These are phyloP conservation scores for Ogataea nitratoaversa DNA, from an alignment of 805 yeast species.

Conservation along the genomic window DNA sequence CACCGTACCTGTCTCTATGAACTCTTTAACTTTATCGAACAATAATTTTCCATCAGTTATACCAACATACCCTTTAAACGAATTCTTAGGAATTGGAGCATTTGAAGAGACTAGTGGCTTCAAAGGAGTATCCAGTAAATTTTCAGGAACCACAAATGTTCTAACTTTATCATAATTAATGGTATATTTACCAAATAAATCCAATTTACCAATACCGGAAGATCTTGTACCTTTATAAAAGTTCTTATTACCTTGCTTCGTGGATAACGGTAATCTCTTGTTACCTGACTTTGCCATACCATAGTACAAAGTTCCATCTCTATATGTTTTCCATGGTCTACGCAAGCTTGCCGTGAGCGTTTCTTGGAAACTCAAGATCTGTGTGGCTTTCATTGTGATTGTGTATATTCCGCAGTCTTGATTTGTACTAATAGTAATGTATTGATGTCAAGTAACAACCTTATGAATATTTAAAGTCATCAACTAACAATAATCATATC, in stretches of 20 bases:
- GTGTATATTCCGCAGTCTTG: neutral
- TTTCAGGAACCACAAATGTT: conserved; percentile 79
- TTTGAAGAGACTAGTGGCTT: conserved; percentile 77
- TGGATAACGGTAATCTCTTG: conserved; percentile 76
- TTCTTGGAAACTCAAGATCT: conserved; percentile 42
- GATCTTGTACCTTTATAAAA: conserved; percentile 96
- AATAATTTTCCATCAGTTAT: conserved; percentile 71
- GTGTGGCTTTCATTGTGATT: conserved; percentile 47
- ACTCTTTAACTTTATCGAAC: conserved; percentile 68
- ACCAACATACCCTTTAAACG: conserved; percentile 61
- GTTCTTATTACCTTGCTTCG: conserved; percentile 92
- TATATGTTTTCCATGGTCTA: conserved; percentile 86
- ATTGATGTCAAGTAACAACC: no score
- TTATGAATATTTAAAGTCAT: no score
- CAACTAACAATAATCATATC: no score
- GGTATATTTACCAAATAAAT: conserved; percentile 67
- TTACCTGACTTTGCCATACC: conserved; percentile 77
- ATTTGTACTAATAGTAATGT: no score
- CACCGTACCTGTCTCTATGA: conserved; percentile 65
- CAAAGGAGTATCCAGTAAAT: conserved; percentile 33
- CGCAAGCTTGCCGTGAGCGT: conserved; percentile 47
- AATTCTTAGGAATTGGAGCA: conserved; percentile 65
- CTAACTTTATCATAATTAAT: conserved; percentile 84
- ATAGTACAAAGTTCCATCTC: conserved; percentile 80
- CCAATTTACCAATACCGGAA: conserved; percentile 82